Evolutionary conservation across 2,329 filamentous ascomycete genomes (phyloP).

Genomic region (Paramyrothecium sp.): DNA sequence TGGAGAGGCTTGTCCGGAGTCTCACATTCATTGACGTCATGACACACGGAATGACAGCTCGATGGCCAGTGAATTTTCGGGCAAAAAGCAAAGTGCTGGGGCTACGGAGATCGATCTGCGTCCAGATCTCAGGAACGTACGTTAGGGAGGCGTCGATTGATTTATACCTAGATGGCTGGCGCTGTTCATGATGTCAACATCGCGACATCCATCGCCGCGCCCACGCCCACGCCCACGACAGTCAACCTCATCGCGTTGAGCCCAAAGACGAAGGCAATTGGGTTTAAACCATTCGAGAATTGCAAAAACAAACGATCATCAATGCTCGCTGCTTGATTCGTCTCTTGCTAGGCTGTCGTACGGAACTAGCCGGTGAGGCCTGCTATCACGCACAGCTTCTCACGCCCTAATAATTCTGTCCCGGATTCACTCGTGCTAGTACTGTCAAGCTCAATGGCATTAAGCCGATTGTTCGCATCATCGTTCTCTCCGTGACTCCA

Average conservation of each 20-base stretch:
- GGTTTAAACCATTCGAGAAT: too few species aligned
- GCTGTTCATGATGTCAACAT: background rate
- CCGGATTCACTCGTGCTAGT: too few species aligned
- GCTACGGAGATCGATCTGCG: background rate
- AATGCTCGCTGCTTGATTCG: too few species aligned
- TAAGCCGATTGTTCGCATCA: background rate
- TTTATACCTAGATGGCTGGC: background rate
- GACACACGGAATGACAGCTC: background rate
- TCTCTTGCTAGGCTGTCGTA: too few species aligned
- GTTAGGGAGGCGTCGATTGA: background rate
- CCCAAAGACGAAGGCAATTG: too few species aligned
- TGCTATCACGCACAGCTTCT: too few species aligned
- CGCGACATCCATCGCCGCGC: background rate
- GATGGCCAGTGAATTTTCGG: background rate
- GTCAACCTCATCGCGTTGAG: background rate
- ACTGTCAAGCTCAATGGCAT: too few species aligned
- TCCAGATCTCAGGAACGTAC: too few species aligned
- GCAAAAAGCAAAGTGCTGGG: background rate
- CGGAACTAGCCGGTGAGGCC: too few species aligned
- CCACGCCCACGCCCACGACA: background rate
- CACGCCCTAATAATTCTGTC: too few species aligned
- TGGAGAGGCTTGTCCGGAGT: background rate
- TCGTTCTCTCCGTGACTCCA: background rate
- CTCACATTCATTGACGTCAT: background rate
- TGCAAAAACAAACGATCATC: too few species aligned